Evolutionary conservation across 2,329 filamentous ascomycete species (phyloP), one percentile per base, ranked within the genome.

Genomic region (Calonectria pseudoreteaudii): DNA sequence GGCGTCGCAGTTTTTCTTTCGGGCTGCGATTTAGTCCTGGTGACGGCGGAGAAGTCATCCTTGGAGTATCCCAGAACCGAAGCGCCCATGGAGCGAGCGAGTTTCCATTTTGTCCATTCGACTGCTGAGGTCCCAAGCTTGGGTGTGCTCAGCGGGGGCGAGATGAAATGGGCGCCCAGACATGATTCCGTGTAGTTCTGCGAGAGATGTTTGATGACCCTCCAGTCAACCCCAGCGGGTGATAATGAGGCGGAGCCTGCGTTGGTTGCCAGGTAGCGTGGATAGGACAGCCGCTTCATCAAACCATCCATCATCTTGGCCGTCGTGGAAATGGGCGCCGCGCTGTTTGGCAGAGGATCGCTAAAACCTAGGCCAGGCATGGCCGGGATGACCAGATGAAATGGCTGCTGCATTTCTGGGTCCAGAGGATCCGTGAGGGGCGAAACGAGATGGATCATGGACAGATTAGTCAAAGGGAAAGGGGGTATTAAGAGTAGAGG

Each of bases 321-420:
- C 0, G 91, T 90, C 16, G 87, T 85, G 8, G 85, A 80, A 70
- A 91, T 82, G n/a, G 88, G 86, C 79, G 88, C 85, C 10, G 83
- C 83, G 62, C 88, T 87, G 69, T 86, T 86, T 0, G 86, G 85
- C 49, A 92, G 86, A 2, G 91, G 86, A 81, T 94, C 92, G 81
- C 92, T 93, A 79, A 94, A 94, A 20, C 91, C 92, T 58, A 93
- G 85, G 0, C 92, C 92, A 0, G 93, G 92, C 26, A 94, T 87
- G 53, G 90, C 91, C 1, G 93, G 92, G 26, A 91, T 90, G 26
- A 94, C 88, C n/a, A 94, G 80, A 78, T 94, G 91, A 78, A 94
- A 94, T 0, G 91, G 87, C 73, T 90, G 89, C 23, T 83, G 78
- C 52, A 79, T 77, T 68, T 82, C 78, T 77, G 83, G 81, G 82